Conservation (phyloP, 2,329 filamentous ascomycete species). For the Calycina herbarum region DNA sequence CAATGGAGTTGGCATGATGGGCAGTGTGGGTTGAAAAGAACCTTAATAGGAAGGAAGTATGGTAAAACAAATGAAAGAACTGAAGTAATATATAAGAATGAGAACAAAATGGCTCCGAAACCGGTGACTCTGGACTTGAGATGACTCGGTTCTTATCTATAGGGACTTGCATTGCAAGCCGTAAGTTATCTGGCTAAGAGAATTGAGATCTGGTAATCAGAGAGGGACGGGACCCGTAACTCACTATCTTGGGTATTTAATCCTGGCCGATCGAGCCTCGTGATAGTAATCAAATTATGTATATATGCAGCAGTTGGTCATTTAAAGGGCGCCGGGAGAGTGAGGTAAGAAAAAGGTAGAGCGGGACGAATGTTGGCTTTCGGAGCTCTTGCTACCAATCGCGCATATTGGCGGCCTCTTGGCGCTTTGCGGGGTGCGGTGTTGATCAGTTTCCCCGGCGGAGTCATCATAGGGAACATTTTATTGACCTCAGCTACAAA, state of each 20-base stretch:
- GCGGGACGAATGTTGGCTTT: no score
- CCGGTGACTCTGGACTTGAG: not conserved
- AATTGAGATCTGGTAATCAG: not conserved
- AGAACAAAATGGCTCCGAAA: not conserved
- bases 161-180: no score
- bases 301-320: not conserved
- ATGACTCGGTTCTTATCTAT: not conserved
- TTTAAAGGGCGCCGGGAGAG: not conserved
- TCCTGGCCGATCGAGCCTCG: not conserved
- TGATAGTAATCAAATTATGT: not conserved
- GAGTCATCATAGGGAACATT: not conserved
- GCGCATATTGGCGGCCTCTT: no score
- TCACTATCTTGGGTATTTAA: not conserved
- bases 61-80: not conserved
- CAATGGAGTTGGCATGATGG: conserved; percentile 2
- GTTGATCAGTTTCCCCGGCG: no score
- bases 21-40: not conserved
- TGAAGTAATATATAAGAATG: no score
- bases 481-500: not conserved
- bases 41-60: not conserved
- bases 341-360: no score
- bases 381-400: no score
- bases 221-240: not conserved
- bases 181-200: not conserved
- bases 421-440: no score